phyloP scores from a whole-genome alignment of 2,329 filamentous ascomycete species.

The Penicillium sclerotiorum region DNA sequence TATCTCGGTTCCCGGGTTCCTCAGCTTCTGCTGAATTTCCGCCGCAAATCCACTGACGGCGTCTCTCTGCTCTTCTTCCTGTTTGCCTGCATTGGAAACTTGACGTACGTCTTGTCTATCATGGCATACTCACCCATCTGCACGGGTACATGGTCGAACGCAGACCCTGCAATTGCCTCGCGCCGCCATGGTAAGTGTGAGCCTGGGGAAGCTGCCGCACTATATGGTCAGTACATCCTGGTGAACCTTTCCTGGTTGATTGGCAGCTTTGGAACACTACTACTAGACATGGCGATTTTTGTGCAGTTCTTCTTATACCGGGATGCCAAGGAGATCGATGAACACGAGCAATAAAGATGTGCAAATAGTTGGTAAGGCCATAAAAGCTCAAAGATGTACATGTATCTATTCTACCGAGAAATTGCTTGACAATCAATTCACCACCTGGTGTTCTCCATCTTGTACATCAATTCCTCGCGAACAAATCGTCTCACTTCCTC shows the following conservation, averaged over 20 bases:
- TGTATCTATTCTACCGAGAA: too few relatives aligned
- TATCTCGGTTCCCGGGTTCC: constrained; percentile 90
- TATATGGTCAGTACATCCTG: constrained; percentile 81
- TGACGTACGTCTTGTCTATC: constrained; percentile 91
- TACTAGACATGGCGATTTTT: constrained; percentile 85
- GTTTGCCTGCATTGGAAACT: constrained; percentile 92
- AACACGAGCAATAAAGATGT: constrained; percentile 10
- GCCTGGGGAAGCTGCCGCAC: constrained; percentile 63
- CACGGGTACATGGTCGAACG: constrained; percentile 23
- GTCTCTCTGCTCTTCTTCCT: constrained; percentile 94
- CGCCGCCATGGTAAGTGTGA: constrained; percentile 52
- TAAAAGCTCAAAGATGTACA: neutral
- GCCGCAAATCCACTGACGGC: constrained; percentile 89
- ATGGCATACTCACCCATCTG: constrained; percentile 84
- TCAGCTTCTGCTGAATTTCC: constrained; percentile 88
- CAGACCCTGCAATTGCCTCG: constrained; percentile 10
- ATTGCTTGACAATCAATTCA: neutral
- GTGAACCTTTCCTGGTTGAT: constrained; percentile 91
- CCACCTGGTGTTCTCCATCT: neutral
- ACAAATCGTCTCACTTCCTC: neutral
- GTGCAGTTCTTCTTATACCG: constrained; percentile 88
- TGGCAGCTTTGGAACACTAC: constrained; percentile 82
- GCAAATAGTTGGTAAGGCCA: too few relatives aligned
- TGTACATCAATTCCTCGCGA: neutral
- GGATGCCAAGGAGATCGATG: constrained; percentile 30